Evolutionary conservation across 108 stramenopile species (phyloP), one percentile per base, ranked within the genome.

Genomic region (Fistulifera pelliculosa): DNA sequence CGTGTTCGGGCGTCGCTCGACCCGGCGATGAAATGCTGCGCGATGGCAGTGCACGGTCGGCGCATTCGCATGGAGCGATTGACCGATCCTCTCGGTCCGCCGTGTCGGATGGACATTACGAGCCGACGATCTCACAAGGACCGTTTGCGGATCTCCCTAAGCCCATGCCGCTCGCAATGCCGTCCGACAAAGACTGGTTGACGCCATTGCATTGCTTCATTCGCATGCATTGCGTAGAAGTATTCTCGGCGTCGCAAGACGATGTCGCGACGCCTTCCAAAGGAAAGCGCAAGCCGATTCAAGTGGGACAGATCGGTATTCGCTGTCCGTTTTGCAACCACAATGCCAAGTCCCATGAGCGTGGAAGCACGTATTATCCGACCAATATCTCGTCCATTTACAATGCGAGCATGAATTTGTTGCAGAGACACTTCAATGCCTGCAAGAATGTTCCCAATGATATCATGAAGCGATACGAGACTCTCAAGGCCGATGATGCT

Each of bases 151-250:
- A 56, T 25, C 60, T 84, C 49, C 53, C 66, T 4, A 47, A 73
- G 23, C 76, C 80, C 22, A 56, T 78, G 25, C 71, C 83, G 15
- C 50, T 90, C 41, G 68, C 79, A 10, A 70, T 83, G 69, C 55
- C 66, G 19, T 55, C 66, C 17, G 88, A 90, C 55, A 79, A 78
- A 19, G 76, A 83, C 15, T 90, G 81, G 81, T 65, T 90, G 15
- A 90, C 88, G 0, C 84, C 84, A 18, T 69, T 90, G 42, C 83
- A 90, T 57, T 90, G 88, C 56, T 90, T 90, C 47, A 80, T 90
- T 17, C 81, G 88, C 22, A 54, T 52, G 12, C 74, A 90, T 51
- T 85, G 83, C 25, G 83, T 81, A 0, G 77, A 90, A 54, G 78
- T 81, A 6, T 90, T 90, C 52, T 69, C 77, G 13, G 88, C 88